Conservation (phyloP, 345 rosid genomes). For the Capsella bursapastoris region DNA sequence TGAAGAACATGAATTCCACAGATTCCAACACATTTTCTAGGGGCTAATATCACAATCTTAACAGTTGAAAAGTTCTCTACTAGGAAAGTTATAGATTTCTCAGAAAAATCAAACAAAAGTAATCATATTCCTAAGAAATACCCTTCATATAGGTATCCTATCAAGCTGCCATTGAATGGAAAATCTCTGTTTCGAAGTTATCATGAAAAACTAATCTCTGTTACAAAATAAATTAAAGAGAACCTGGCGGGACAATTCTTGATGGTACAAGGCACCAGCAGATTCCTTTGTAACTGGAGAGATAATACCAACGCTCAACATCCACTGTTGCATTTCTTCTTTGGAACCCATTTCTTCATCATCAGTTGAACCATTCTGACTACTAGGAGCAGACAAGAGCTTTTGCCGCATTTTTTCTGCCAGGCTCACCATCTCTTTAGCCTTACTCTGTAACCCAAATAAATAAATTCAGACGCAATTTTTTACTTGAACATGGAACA, state of each 20-base stretch:
- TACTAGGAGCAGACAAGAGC: constrained; percentile 70
- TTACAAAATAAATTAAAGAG: constrained; percentile 25
- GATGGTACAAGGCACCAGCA: constrained; percentile 94
- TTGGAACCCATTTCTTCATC: constrained; percentile 92
- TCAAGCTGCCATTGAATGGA: background rate
- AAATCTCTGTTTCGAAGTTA: background rate
- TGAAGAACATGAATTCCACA: constrained; percentile 18
- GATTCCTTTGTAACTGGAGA: constrained; percentile 96
- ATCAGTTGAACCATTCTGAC: constrained; percentile 58
- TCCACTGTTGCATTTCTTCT: constrained; percentile 95
- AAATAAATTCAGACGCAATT: constrained; percentile 16
- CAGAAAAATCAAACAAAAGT: background rate
- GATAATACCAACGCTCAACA: constrained; percentile 94
- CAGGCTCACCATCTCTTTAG: constrained; percentile 90
- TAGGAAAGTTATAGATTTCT: background rate
- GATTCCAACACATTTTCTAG: constrained; percentile 14
- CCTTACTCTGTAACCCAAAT: constrained; percentile 67
- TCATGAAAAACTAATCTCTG: constrained; percentile 21
- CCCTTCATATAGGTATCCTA: constrained; percentile 12
- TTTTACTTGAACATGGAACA: background rate
- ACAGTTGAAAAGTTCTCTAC: background rate
- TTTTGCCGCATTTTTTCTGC: constrained; percentile 95
- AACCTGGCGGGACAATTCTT: constrained; percentile 95
- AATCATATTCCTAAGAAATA: background rate
- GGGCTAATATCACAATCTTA: constrained; percentile 12